phyloP scores from a whole-genome alignment of 2,329 filamentous ascomycete species.

The Botrytis fragariae region DNA sequence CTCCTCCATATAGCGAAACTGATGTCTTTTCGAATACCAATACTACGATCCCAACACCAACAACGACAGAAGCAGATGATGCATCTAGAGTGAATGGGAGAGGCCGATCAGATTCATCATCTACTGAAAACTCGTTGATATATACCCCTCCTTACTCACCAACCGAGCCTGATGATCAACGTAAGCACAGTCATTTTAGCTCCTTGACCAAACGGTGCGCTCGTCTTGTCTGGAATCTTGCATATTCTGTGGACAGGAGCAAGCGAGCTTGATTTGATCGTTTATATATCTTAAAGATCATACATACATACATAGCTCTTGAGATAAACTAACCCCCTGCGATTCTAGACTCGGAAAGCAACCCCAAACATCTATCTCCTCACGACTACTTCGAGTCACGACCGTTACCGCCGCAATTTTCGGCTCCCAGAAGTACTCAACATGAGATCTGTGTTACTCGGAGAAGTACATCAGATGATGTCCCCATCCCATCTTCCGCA shows the following conservation, averaged over 20 bases:
- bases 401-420: constrained; percentile 38
- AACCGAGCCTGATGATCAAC: constrained; percentile 27
- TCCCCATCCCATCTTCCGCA: constrained; percentile 27
- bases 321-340: not conserved
- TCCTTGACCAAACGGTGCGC: not conserved
- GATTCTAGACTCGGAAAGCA: not conserved
- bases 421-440: constrained; percentile 23
- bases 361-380: constrained; percentile 21
- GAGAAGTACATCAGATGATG: constrained; percentile 26
- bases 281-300: too few species aligned
- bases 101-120: constrained; percentile 28
- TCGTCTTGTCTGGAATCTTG: not conserved
- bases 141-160: constrained; percentile 34
- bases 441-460: constrained; percentile 25
- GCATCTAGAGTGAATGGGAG: constrained; percentile 36
- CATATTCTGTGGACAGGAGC: not conserved
- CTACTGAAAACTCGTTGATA: constrained; percentile 28
- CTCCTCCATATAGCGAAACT: constrained; percentile 57
- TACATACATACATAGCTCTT: not conserved
- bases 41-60: constrained; percentile 23
- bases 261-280: not conserved
- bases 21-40: constrained; percentile 52
- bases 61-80: constrained; percentile 40
- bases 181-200: constrained; percentile 18
- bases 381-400: constrained; percentile 34